Base-by-base conservation (phyloP, 2,329 filamentous ascomycete species). In the Metarhizium anisopliae region DNA sequence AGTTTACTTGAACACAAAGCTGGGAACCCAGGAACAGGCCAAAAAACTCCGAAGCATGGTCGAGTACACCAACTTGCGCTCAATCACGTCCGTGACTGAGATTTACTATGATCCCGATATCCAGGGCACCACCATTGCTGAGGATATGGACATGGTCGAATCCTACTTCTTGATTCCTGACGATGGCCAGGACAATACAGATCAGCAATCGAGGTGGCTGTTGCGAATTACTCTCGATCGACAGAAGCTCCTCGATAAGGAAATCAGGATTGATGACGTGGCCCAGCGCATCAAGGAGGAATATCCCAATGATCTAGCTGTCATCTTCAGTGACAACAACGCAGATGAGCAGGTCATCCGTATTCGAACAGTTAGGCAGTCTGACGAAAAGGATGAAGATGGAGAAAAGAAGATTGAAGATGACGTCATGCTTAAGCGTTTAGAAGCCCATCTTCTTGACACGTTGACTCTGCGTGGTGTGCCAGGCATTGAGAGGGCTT, bases 321-420 rank as follows among this genome's bases (percentile, higher is more conserved):
- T 99, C 62, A 92, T 99, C 58, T 96, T 95, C 78, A 96, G 91
- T 72, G 94, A 99, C 72, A 94, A 96, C 77, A 99, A 99, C 70
- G 92, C 93, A 10, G 92, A 96, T 61, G 86, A 95, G 68, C 91
- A 95, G 70, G 87, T 97, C 50, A 90, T 99, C 63, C 94, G 94
- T 69, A 87, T 96, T 61, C 89, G 94, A 61, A 87, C 92, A 64
- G 84, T 95, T 59, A 76, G 78, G 36, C 78, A 83, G 59, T 80
- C 83, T 51, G 86, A 87, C 51, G 83, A 86, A 50, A 87, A 90
- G 67, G 87, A 87, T 42, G 89, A 93, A 10, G 85, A 87, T 42
- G 71, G 72, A 11, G 75, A 77, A 29, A 76, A 76, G 59, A 70
- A 72, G 36, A 83, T 89, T 56, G 89, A 95, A 66, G 91, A 96